Conservation (phyloP, 441 rosid genomes). For the Gossypium armourianum region DNA sequence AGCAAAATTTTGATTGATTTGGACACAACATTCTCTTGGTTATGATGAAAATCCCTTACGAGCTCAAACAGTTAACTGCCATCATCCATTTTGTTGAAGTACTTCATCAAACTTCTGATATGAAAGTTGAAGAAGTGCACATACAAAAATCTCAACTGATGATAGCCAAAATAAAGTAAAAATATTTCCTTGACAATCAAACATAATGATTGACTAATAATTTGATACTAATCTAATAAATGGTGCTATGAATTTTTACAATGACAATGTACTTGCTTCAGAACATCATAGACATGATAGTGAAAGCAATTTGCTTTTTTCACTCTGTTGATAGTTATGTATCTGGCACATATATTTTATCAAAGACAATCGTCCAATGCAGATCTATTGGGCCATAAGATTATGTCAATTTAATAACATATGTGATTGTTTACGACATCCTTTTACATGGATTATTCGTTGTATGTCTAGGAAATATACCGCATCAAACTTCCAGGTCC, state of each 20-base stretch:
- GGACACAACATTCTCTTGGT: not conserved
- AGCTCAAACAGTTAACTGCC: not conserved
- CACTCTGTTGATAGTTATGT: not conserved
- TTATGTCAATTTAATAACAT: not conserved
- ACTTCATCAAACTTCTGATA: not conserved
- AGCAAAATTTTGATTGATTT: not conserved
- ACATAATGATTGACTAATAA: not conserved
- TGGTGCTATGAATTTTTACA: not conserved
- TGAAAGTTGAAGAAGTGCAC: not conserved
- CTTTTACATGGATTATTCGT: not conserved
- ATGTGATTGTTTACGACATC: not conserved
- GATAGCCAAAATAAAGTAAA: not conserved
- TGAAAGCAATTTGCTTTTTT: not conserved
- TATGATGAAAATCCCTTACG: not conserved
- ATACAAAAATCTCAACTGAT: not conserved
- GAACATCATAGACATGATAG: not conserved
- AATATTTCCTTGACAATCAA: not conserved
- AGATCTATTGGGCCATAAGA: not conserved
- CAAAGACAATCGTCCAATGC: not conserved
- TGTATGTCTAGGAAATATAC: constrained; percentile 65
- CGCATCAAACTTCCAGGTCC: constrained; percentile 96
- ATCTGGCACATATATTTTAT: not conserved
- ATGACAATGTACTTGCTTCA: not conserved
- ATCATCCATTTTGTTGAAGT: not conserved
- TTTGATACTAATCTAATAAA: not conserved